Percentiles rank a stretch among this genome's conserved stretches.
Conservation (phyloP, 345 rosid genomes). For the Pugionium dolabratum region DNA sequence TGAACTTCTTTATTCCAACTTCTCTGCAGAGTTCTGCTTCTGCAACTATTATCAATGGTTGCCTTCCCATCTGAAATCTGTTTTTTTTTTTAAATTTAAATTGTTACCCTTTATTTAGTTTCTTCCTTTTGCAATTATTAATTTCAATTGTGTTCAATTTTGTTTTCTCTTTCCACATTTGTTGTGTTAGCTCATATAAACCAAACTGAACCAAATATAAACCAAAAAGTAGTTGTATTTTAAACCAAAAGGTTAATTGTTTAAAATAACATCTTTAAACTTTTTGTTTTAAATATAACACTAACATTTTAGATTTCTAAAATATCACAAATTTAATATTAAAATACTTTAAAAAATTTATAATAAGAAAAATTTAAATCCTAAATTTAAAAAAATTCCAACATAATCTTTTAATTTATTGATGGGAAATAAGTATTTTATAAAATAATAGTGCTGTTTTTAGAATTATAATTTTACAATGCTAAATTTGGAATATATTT, state of each 20-base stretch:
- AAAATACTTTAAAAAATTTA: too few species aligned
- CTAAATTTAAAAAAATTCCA: not conserved
- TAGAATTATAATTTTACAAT: too few species aligned
- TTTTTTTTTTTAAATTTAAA: not conserved
- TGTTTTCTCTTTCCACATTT: not conserved
- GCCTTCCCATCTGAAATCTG: slow-evolving; percentile 99
- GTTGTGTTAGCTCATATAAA: not conserved
- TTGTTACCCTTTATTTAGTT: not conserved
- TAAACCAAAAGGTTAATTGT: too few species aligned
- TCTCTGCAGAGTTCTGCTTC: slow-evolving; percentile 84
- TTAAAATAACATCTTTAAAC: too few species aligned
- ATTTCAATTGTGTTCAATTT: not conserved
- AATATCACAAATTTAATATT: too few species aligned
- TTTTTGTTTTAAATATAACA: too few species aligned
- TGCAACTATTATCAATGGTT: slow-evolving; percentile 79
- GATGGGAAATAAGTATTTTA: too few species aligned
- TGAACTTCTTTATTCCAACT: slow-evolving; percentile 90
- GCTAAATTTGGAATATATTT: too few species aligned
- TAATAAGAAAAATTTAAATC: too few species aligned
- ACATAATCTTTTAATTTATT: too few species aligned
- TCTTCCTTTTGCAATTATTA: not conserved
- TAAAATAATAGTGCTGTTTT: too few species aligned
- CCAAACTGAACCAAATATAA: not conserved
- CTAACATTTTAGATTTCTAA: too few species aligned
- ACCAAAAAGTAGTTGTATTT: not conserved